A percentile compares a stretch with the other conserved stretches of the same genome.
phyloP scores from a whole-genome alignment of 345 rosid genomes.

The Populus deltoides region DNA sequence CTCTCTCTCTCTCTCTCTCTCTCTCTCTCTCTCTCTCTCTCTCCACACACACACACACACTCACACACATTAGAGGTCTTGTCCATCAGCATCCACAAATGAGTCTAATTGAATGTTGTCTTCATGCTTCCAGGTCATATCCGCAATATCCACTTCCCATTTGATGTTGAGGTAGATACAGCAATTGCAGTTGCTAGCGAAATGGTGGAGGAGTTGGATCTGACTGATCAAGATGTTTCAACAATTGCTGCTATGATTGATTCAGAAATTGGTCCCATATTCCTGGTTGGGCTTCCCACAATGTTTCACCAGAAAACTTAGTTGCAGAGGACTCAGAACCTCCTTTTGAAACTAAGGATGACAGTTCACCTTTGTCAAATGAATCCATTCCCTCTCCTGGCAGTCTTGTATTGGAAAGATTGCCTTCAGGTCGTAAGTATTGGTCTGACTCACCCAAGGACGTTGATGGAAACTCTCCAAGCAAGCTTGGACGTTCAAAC shows the following conservation, averaged over 20 bases:
- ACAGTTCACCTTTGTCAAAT: conserved; percentile 16
- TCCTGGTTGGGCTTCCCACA: conserved; percentile 59
- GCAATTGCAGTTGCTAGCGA: conserved; percentile 82
- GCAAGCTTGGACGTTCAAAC: conserved; percentile 31
- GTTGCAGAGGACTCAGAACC: conserved; percentile 23
- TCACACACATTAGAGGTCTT: background rate
- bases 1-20: conserved; percentile 20
- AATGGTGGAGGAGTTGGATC: conserved; percentile 90
- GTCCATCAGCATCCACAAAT: conserved; percentile 1
- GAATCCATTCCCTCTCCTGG: conserved; percentile 36
- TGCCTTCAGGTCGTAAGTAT: conserved; percentile 80
- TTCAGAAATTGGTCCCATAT: conserved; percentile 65
- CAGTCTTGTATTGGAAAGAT: conserved; percentile 54
- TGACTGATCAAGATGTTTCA: conserved; percentile 87
- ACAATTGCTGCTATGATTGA: conserved; percentile 72
- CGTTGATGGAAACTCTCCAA: conserved; percentile 39
- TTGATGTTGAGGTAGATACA: conserved; percentile 82
- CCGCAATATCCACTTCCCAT: conserved; percentile 95
- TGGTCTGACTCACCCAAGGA: conserved; percentile 77
- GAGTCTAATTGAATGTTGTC: conserved; percentile 2
- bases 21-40: too few relatives aligned
- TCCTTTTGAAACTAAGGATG: conserved; percentile 23
- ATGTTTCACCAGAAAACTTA: conserved; percentile 19
- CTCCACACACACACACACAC: too few relatives aligned
- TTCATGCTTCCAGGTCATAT: conserved; percentile 49